Percentiles rank a stretch among this genome's conserved stretches.
phyloP scores from a whole-genome alignment of 208 protist genomes.

The Wallacemonas sp. region DNA sequence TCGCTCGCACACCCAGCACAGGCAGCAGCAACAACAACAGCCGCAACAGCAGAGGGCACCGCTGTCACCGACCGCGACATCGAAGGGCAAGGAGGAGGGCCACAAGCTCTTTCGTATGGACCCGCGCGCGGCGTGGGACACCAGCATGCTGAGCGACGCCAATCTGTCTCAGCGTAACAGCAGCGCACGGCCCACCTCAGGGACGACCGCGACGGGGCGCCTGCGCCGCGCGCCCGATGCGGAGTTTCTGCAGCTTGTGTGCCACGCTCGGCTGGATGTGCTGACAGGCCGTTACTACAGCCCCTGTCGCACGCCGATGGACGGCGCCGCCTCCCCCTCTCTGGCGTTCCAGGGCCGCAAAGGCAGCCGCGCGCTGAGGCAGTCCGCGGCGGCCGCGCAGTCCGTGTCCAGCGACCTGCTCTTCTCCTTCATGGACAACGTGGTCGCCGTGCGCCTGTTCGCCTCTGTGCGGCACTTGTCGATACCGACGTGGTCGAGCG shows the following conservation, averaged over 20 bases:
- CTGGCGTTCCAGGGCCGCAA: neutral
- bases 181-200: neutral
- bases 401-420: constrained; percentile 19
- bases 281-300: constrained; percentile 44
- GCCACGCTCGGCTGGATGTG: constrained; percentile 37
- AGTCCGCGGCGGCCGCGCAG: neutral
- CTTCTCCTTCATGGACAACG: constrained; percentile 59
- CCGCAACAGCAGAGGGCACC: too few relatives aligned
- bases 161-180: neutral
- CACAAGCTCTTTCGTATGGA: too few relatives aligned
- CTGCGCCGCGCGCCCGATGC: neutral
- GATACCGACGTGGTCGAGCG: neutral
- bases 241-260: constrained; percentile 28
- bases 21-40: neutral
- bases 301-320: constrained; percentile 32
- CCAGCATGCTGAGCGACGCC: constrained; percentile 10
- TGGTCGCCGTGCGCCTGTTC: constrained; percentile 32
- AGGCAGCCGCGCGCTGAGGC: neutral
- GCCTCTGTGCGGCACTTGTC: constrained; percentile 43
- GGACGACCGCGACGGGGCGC: neutral
- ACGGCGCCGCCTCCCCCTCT: neutral
- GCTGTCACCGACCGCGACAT: too few relatives aligned
- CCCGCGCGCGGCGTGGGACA: neutral
- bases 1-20: constrained; percentile 5
- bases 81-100: too few relatives aligned